phyloP scores from a whole-genome alignment of 257 asterid genomes.

The Solanum neorickii region DNA sequence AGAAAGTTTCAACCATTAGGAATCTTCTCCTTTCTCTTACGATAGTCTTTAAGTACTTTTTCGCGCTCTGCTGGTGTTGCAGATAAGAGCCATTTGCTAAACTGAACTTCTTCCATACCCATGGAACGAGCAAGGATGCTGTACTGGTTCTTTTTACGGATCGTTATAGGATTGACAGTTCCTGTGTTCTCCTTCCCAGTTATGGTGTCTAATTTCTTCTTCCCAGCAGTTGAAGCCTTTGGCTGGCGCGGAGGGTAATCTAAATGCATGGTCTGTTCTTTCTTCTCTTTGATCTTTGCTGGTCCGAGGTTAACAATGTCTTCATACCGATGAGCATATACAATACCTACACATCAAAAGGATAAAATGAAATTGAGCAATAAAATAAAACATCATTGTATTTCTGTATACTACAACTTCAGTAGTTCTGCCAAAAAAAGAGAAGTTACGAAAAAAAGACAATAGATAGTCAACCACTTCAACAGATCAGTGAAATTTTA shows the following conservation, averaged over 20 bases:
- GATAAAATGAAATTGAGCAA: background rate
- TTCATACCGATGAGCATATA: constrained; percentile 84
- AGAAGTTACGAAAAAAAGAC: too few relatives aligned
- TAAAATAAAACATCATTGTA: background rate
- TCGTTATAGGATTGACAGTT: constrained; percentile 17
- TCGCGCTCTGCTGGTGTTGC: constrained; percentile 28
- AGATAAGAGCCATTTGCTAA: constrained; percentile 49
- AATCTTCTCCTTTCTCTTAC: constrained; percentile 18
- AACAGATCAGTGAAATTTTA: background rate
- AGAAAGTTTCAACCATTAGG: constrained; percentile 5
- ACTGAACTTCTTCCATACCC: constrained; percentile 60
- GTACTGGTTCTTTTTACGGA: constrained; percentile 34
- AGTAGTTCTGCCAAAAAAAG: background rate
- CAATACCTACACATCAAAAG: constrained; percentile 42
- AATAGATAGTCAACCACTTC: background rate
- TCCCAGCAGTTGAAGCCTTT: background rate
- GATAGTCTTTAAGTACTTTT: constrained; percentile 15
- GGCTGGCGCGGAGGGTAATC: constrained; percentile 7
- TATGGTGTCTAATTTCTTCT: constrained; percentile 12
- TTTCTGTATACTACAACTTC: background rate
- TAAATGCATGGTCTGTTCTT: background rate
- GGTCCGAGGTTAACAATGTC: constrained; percentile 62
- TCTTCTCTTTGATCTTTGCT: constrained; percentile 4
- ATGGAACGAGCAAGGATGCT: constrained; percentile 48
- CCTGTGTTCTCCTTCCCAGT: constrained; percentile 13